phyloP scores from a whole-genome alignment of 768 basidiomycete genomes.

The Tylopilus vinaceipallidus region DNA sequence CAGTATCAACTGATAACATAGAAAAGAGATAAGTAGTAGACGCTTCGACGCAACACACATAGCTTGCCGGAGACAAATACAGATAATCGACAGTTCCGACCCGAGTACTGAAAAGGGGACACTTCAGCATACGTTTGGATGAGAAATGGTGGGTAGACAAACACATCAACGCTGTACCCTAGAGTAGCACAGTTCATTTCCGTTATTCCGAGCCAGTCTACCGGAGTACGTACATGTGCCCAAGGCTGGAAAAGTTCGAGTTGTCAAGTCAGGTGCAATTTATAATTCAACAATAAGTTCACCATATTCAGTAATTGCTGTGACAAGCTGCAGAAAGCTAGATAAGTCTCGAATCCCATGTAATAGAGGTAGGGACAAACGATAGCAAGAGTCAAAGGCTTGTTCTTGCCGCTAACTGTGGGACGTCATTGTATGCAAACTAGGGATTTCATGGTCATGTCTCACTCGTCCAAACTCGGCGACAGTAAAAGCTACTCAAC shows the following conservation, averaged over 20 bases:
- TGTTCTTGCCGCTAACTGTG: slow-evolving; percentile 19
- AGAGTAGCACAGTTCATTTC: background rate
- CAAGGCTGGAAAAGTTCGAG: background rate
- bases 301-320: background rate
- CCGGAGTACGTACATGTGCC: slow-evolving; percentile 9
- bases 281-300: background rate
- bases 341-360: background rate
- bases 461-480: slow-evolving; percentile 17
- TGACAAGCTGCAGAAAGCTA: background rate
- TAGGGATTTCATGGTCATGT: background rate
- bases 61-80: slow-evolving; percentile 11
- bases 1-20: slow-evolving; percentile 2
- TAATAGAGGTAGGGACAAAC: slow-evolving; percentile 5
- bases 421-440: background rate
- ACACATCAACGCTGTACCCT: slow-evolving; percentile 2
- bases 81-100: no score
- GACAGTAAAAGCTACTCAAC: slow-evolving; percentile 12
- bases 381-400: slow-evolving; percentile 2
- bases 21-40: background rate
- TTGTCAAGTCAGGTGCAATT: background rate
- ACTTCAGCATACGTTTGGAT: background rate
- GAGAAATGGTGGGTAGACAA: background rate
- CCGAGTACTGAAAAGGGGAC: no score
- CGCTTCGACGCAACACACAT: background rate
- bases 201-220: background rate